Percentiles rank a stretch among this genome's conserved stretches.
phyloP scores from a whole-genome alignment of 371 early-diverging fungal genomes.

The Actinomortierella wolfii region DNA sequence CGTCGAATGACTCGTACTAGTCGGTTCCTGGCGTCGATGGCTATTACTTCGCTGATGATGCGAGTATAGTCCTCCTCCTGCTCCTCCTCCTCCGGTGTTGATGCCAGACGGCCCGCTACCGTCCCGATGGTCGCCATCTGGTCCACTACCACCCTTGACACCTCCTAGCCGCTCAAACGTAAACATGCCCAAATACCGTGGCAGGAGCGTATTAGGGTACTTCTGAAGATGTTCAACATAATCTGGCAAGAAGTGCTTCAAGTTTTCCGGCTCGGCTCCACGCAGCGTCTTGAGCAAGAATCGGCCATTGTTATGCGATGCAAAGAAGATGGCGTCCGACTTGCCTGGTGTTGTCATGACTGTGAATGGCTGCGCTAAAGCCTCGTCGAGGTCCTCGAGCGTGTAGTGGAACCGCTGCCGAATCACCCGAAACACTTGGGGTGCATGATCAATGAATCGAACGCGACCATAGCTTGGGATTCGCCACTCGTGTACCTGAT shows the following conservation, averaged over 20 bases:
- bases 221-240: constrained; percentile 51
- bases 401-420: constrained; percentile 52
- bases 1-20: constrained; percentile 3
- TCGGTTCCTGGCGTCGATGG: neutral
- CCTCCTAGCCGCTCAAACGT: constrained; percentile 50
- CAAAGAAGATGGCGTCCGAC: constrained; percentile 59
- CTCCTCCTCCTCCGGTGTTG: constrained; percentile 2
- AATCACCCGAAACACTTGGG: constrained; percentile 54
- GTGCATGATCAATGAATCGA: constrained; percentile 57
- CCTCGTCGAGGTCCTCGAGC: constrained; percentile 49
- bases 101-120: constrained; percentile 1
- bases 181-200: constrained; percentile 62
- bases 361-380: constrained; percentile 46
- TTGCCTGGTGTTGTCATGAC: constrained; percentile 54
- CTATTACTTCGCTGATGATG: too few relatives aligned
- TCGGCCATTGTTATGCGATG: constrained; percentile 49
- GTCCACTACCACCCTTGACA: neutral
- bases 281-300: constrained; percentile 63
- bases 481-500: constrained; percentile 55
- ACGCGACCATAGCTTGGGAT: constrained; percentile 57
- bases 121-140: neutral
- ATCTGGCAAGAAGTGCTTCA: constrained; percentile 52
- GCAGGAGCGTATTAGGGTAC: constrained; percentile 55
- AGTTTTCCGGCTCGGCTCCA: constrained; percentile 56
- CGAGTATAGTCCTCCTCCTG: neutral